These are phyloP conservation scores for Heterobasidion annosum DNA, from an alignment of 1,284 basidiomycete species.

Conservation along the genomic window DNA sequence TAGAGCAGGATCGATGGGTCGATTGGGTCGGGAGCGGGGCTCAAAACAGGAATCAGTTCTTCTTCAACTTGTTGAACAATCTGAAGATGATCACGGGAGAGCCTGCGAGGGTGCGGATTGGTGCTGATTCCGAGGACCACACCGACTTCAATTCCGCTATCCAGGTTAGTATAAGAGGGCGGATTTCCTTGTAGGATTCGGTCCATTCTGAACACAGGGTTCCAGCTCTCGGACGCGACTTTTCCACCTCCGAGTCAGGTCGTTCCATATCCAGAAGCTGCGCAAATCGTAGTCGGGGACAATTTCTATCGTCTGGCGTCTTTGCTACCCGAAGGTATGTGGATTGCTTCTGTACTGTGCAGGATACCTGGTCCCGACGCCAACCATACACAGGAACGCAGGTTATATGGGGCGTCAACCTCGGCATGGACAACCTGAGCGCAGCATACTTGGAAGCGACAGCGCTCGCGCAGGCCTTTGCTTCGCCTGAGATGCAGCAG, in stretches of 20 bases:
- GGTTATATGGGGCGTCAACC: conserved; percentile 64
- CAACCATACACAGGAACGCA: conserved; percentile 31
- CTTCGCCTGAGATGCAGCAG: conserved; percentile 27
- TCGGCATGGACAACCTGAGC: conserved; percentile 47
- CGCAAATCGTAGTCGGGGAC: conserved; percentile 44
- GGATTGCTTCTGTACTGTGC: too few species aligned
- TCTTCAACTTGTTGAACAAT: conserved; percentile 48
- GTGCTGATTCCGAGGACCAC: conserved; percentile 55
- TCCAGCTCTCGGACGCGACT: conserved; percentile 28
- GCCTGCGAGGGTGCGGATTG: conserved; percentile 53
- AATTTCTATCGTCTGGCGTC: conserved; percentile 45
- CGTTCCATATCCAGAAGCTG: conserved; percentile 57
- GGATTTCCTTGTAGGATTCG: not conserved
- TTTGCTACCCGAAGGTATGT: conserved; percentile 41
- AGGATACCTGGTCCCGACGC: too few species aligned
- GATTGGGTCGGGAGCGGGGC: conserved; percentile 46
- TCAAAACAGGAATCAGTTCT: conserved; percentile 38
- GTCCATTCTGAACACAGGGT: too few species aligned
- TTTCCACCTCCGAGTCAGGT: conserved; percentile 40
- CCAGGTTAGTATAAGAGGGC: conserved; percentile 20
- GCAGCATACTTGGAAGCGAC: conserved; percentile 49
- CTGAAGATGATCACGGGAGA: conserved; percentile 41
- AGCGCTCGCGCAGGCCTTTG: conserved; percentile 47
- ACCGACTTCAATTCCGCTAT: conserved; percentile 41
- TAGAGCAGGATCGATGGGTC: conserved; percentile 60